Percentiles rank a stretch among this genome's conserved stretches.
phyloP scores from a whole-genome alignment of 306 rosid species.

The Vicia faba region DNA sequence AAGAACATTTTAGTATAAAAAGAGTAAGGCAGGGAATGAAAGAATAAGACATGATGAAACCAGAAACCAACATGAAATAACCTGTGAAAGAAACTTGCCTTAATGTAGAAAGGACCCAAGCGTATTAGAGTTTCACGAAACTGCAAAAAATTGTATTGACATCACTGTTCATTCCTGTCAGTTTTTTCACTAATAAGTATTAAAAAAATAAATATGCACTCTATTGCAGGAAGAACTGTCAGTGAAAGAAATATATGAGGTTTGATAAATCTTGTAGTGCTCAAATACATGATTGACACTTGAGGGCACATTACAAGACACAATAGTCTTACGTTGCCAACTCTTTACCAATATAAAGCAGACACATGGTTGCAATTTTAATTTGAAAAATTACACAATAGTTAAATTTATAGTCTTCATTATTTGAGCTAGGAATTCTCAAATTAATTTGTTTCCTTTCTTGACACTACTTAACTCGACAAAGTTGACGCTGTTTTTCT shows the following conservation, averaged over 20 bases:
- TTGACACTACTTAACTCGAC: background rate
- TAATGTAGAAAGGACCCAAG: conserved; percentile 94
- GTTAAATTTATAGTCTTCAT: background rate
- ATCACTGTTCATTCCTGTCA: conserved; percentile 42
- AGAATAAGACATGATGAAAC: conserved; percentile 1
- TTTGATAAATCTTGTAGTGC: conserved; percentile 20
- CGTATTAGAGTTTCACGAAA: conserved; percentile 90
- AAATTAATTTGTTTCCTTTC: background rate
- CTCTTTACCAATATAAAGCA: conserved; percentile 10
- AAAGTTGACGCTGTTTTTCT: background rate
- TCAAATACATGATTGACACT: background rate
- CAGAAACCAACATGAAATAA: conserved; percentile 37
- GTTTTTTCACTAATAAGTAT: conserved; percentile 37
- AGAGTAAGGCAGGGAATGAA: conserved; percentile 27
- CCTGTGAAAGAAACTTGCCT: conserved; percentile 62
- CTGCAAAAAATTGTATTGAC: conserved; percentile 64
- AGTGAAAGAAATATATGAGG: conserved; percentile 18
- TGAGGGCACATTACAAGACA: conserved; percentile 24
- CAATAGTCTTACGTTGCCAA: conserved; percentile 22
- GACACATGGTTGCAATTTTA: conserved; percentile 4
- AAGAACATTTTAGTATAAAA: conserved; percentile 8
- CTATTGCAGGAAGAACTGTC: conserved; percentile 24
- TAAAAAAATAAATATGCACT: conserved; percentile 28
- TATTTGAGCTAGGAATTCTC: background rate
- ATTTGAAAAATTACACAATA: background rate